Conservation (phyloP, 2,329 filamentous ascomycete genomes). For the Fusarium luffae region DNA sequence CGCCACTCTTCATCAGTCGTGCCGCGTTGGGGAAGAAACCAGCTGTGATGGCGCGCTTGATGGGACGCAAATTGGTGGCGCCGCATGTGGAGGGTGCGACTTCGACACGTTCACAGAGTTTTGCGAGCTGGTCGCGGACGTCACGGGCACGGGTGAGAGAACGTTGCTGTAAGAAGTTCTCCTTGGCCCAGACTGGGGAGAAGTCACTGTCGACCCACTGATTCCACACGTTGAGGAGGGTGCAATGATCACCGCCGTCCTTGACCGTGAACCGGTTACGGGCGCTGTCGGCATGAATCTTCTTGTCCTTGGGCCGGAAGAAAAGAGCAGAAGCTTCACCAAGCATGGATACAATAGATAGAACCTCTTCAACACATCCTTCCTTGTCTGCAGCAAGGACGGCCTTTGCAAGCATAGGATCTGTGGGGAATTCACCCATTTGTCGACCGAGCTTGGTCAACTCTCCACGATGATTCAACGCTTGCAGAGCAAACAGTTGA, state of each 20-base stretch:
- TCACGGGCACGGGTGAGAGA: conserved; percentile 90
- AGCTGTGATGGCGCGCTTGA: conserved; percentile 87
- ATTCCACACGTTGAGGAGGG: conserved; percentile 92
- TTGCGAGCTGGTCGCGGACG: conserved; percentile 90
- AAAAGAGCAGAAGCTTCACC: conserved; percentile 89
- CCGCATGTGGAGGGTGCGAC: conserved; percentile 78
- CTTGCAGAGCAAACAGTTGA: conserved; percentile 89
- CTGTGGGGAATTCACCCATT: conserved; percentile 94
- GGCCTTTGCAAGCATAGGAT: conserved; percentile 90
- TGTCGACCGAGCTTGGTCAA: conserved; percentile 91
- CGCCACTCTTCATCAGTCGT: conserved; percentile 82
- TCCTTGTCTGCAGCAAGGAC: conserved; percentile 90
- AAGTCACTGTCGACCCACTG: conserved; percentile 96
- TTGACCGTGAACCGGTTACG: conserved; percentile 88
- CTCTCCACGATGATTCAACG: conserved; percentile 87
- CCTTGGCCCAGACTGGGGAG: conserved; percentile 84
- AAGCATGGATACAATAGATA: conserved; percentile 95
- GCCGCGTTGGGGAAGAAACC: conserved; percentile 97
- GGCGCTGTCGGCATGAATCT: conserved; percentile 92
- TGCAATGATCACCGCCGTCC: conserved; percentile 90
- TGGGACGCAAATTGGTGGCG: conserved; percentile 74
- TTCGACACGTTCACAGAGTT: conserved; percentile 93
- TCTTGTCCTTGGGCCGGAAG: conserved; percentile 96
- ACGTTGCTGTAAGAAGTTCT: conserved; percentile 94
- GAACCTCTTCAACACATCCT: conserved; percentile 91